These are phyloP conservation scores for Strobilomyces dryophilus DNA, from an alignment of 768 basidiomycete genomes.

Conservation along the genomic window DNA sequence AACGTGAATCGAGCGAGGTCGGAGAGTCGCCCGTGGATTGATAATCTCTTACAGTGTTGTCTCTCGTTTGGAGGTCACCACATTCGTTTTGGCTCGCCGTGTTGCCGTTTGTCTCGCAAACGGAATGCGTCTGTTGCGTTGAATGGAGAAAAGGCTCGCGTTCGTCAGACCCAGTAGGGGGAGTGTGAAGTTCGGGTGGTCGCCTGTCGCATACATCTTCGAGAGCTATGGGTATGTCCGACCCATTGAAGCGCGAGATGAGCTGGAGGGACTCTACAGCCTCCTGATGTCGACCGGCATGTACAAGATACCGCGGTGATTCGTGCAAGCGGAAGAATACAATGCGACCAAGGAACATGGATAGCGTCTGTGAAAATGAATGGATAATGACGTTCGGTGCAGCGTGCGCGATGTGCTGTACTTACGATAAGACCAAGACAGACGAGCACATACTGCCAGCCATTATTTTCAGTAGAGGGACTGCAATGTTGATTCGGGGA, in stretches of 20 bases:
- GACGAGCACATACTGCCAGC: conserved; percentile 86
- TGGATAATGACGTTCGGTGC: background rate
- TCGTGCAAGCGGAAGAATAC: conserved; percentile 91
- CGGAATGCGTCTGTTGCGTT: conserved; percentile 10
- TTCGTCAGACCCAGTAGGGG: conserved; percentile 19
- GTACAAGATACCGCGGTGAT: conserved; percentile 90
- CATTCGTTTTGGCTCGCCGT: background rate
- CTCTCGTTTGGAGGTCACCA: conserved; percentile 11
- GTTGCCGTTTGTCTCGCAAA: conserved; percentile 14
- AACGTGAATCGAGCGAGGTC: conserved; percentile 25
- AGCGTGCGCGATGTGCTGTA: conserved; percentile 20
- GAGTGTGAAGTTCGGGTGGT: conserved; percentile 19
- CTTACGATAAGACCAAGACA: conserved; percentile 79
- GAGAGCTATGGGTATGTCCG: conserved; percentile 58
- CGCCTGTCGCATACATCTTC: conserved; percentile 61
- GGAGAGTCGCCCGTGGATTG: conserved; percentile 29
- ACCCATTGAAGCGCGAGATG: conserved; percentile 86
- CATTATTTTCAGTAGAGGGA: conserved; percentile 64
- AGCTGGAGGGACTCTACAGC: conserved; percentile 78
- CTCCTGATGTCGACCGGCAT: conserved; percentile 79
- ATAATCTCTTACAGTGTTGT: conserved; percentile 23
- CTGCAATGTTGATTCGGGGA: conserved; percentile 53
- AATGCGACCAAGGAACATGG: conserved; percentile 85
- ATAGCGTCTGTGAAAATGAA: conserved; percentile 57
- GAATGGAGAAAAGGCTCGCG: conserved; percentile 27